Conservation (phyloP, 2,329 filamentous ascomycete species). For the Diaporthe citri region DNA sequence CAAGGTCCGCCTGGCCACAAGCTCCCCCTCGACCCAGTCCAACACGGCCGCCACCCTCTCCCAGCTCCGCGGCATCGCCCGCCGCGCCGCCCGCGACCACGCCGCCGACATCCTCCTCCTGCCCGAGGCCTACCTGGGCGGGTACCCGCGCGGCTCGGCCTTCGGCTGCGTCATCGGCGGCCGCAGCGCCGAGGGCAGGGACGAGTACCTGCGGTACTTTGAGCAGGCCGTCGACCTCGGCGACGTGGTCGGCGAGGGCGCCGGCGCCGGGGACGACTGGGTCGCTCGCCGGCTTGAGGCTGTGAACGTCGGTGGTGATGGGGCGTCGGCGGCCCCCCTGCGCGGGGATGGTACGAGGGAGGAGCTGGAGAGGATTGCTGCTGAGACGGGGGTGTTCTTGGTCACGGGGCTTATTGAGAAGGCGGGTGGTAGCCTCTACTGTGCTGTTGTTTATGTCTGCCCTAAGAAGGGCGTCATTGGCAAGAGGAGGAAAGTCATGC, state of each 20-base stretch:
- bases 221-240: slow-evolving; percentile 84
- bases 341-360: slow-evolving; percentile 77
- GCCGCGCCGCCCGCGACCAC: slow-evolving; percentile 66
- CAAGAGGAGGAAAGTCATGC: slow-evolving; percentile 94
- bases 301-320: slow-evolving; percentile 46
- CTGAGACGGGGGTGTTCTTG: slow-evolving; percentile 84
- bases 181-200: slow-evolving; percentile 76
- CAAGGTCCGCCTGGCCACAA: slow-evolving; percentile 66
- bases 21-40: slow-evolving; percentile 65
- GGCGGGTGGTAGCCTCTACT: slow-evolving; percentile 86
- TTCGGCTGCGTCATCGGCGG: slow-evolving; percentile 83
- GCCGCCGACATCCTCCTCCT: slow-evolving; percentile 81
- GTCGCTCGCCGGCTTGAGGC: slow-evolving; percentile 69
- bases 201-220: slow-evolving; percentile 88
- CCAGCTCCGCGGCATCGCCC: slow-evolving; percentile 73
- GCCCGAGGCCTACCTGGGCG: slow-evolving; percentile 92
- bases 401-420: slow-evolving; percentile 85
- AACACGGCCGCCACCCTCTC: slow-evolving; percentile 72
- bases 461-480: slow-evolving; percentile 79
- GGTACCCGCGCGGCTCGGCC: slow-evolving; percentile 84
- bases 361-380: slow-evolving; percentile 80
- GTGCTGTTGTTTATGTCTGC: slow-evolving; percentile 84
- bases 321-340: slow-evolving; percentile 42
- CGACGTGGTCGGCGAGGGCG: slow-evolving; percentile 72
- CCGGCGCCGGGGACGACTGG: slow-evolving; percentile 80